A percentile compares a stretch with the other conserved stretches of the same genome.
phyloP scores from a whole-genome alignment of 2,329 filamentous ascomycete genomes.

The Macroventuria anomochaeta region DNA sequence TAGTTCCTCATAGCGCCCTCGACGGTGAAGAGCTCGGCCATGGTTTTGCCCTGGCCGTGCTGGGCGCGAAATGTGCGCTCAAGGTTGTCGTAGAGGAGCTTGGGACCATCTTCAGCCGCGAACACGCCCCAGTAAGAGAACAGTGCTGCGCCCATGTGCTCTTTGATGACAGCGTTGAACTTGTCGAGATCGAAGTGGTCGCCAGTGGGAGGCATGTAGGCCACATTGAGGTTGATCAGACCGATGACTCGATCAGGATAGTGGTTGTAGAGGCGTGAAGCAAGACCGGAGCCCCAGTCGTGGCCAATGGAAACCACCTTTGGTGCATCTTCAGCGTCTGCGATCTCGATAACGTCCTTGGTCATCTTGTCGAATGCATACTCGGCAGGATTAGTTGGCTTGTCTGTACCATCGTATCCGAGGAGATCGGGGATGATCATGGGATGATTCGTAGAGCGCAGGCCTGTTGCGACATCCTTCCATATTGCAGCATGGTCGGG shows the following conservation, averaged over 20 bases:
- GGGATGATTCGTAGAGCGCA: constrained; percentile 51
- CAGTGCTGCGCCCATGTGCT: constrained; percentile 47
- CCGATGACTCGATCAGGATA: constrained; percentile 51
- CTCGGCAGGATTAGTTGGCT: constrained; percentile 32
- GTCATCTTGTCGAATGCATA: constrained; percentile 34
- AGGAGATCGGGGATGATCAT: constrained; percentile 50
- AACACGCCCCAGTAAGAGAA: constrained; percentile 59
- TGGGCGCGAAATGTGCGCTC: constrained; percentile 48
- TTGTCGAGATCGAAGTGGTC: constrained; percentile 49
- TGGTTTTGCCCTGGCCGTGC: constrained; percentile 44
- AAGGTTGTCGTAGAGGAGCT: constrained; percentile 49
- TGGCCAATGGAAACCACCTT: constrained; percentile 55
- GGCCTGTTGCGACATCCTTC: constrained; percentile 50
- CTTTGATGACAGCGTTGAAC: constrained; percentile 40
- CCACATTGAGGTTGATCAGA: constrained; percentile 53
- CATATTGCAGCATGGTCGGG: constrained; percentile 57
- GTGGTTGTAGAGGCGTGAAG: constrained; percentile 53
- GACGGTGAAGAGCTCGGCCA: constrained; percentile 48
- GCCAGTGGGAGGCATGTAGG: constrained; percentile 49
- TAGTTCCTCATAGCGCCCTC: constrained; percentile 45
- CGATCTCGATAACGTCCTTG: constrained; percentile 35
- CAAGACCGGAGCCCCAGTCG: constrained; percentile 57
- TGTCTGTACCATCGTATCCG: constrained; percentile 49
- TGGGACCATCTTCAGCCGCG: constrained; percentile 48
- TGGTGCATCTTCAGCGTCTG: constrained; percentile 30